Evolutionary conservation across 2,329 filamentous ascomycete species (phyloP).

Genomic region (Calycina marina): DNA sequence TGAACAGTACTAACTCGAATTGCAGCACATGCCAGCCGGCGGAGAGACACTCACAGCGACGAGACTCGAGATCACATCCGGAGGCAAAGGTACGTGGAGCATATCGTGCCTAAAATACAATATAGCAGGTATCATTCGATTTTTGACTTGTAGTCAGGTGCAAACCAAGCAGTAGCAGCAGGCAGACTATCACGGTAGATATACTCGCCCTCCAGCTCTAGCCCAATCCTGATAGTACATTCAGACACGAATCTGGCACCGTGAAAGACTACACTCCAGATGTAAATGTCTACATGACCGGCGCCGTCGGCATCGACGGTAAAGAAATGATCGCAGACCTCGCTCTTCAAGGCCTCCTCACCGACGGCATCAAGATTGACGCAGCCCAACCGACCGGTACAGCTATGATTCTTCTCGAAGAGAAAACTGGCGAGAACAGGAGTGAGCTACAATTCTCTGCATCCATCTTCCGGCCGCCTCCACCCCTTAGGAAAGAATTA

Average conservation of each 20-base stretch:
- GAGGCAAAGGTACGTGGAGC: no score
- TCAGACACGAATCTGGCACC: no score
- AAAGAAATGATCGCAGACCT: conserved; percentile 43
- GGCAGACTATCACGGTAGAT: conserved; percentile 59
- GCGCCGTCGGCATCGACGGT: conserved; percentile 57
- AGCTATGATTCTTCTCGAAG: conserved; percentile 63
- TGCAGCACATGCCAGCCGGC: conserved; percentile 66
- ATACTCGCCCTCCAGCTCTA: conserved; percentile 11
- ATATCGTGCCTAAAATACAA: no score
- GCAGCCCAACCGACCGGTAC: conserved; percentile 45
- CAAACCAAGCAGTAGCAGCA: conserved; percentile 87
- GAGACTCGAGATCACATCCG: conserved; percentile 66
- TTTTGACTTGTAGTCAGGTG: no score
- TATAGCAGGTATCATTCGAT: no score
- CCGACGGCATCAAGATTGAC: conserved; percentile 33
- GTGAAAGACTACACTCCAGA: conserved; percentile 2
- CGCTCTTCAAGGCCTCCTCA: conserved; percentile 45
- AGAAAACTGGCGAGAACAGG: conserved; percentile 57
- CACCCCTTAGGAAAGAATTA: no score
- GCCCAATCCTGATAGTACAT: no score
- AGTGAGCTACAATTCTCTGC: neutral
- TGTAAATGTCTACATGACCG: conserved; percentile 52
- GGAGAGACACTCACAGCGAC: conserved; percentile 79
- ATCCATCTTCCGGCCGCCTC: no score
- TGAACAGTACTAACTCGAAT: no score